Evolutionary conservation across 2,329 filamentous ascomycete species (phyloP), one percentile per base, ranked within the genome.

Genomic region (Cercospora sojina): DNA sequence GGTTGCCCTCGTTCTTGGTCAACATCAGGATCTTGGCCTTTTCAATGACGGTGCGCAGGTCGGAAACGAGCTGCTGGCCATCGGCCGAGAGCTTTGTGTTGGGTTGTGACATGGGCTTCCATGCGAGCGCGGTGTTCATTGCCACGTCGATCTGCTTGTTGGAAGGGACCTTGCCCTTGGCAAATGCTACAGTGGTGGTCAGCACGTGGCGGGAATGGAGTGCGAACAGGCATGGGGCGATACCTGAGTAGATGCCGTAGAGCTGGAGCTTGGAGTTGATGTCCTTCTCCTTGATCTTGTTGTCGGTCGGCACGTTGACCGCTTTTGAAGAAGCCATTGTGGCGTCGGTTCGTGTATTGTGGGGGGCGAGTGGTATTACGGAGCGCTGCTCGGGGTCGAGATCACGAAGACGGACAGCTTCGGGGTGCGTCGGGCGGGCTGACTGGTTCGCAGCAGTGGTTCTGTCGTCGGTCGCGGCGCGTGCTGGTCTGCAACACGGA

Each of bases 91-190:
- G 88, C 77, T 90, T 90, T 67, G 85, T 82, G 0, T 91, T 90
- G 5, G 93, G 93, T 25, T 81, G 87, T 3, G 87, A 80, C 27
- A 98, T 82, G 8, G 87, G 83, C 77, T 86, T 88, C 71, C 90
- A 93, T 35, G 84, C 84, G 59, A 97, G 84, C 73, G 92, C 90
- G 77, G 91, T 95, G 85, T 96, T 98, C 77, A 99, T 81, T 29
- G 95, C 93, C 58, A 97, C 85, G 82, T 98, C 95, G 78, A 97
- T 96, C 83, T 97, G 93, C 74, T 94, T 91, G 80, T 97, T 97
- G 75, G 93, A 96, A 69, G 94, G 94, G 55, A 93, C 89, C 80
- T 97, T 98, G 83, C 93, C 93, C 73, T 88, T 87, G 77, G 91
- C 85, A 79, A 98, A 97, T 61, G 93, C 94, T 84, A 41, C 16